Conservation (phyloP, 352 stramenopile genomes). For the Phytopythium ostracodes region DNA sequence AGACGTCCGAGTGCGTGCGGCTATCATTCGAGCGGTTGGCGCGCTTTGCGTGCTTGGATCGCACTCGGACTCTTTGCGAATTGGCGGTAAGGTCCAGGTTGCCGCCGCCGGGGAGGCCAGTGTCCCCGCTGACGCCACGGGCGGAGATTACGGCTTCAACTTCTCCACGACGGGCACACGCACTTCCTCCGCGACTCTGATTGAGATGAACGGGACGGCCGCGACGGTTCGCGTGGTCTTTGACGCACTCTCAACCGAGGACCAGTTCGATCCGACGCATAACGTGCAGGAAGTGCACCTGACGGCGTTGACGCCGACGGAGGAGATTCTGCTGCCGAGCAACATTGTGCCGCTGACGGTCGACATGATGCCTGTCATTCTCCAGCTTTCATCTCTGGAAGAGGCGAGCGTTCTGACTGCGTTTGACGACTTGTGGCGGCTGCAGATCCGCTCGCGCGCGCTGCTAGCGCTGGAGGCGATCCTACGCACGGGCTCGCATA, state of each 20-base stretch:
- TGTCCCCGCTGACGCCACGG: slow-evolving; percentile 4
- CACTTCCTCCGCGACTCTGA: slow-evolving; percentile 65
- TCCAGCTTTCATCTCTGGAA: slow-evolving; percentile 75
- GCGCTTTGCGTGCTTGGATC: slow-evolving; percentile 81
- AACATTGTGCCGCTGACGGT: slow-evolving; percentile 42
- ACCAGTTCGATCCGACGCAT: slow-evolving; percentile 69
- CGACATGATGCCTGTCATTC: slow-evolving; percentile 83
- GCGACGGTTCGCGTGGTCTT: slow-evolving; percentile 81
- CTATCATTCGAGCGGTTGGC: slow-evolving; percentile 77
- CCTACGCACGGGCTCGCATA: slow-evolving; percentile 45
- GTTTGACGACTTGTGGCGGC: slow-evolving; percentile 77
- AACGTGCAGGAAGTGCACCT: slow-evolving; percentile 83
- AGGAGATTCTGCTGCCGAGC: slow-evolving; percentile 71
- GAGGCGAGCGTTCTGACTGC: slow-evolving; percentile 56
- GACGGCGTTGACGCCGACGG: slow-evolving; percentile 57
- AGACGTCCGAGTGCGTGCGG: slow-evolving; percentile 59
- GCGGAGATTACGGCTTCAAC: slow-evolving; percentile 46
- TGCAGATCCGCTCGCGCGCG: slow-evolving; percentile 84
- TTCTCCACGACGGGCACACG: slow-evolving; percentile 29
- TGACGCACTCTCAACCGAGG: slow-evolving; percentile 41
- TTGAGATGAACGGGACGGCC: slow-evolving; percentile 57
- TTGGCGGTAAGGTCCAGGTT: slow-evolving; percentile 75
- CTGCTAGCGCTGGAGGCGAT: slow-evolving; percentile 77
- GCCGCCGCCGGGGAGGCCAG: slow-evolving; percentile 27
- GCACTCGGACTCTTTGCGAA: slow-evolving; percentile 78